phyloP scores from a whole-genome alignment of 2,329 filamentous ascomycete genomes.

The Monosporascus sp. region DNA sequence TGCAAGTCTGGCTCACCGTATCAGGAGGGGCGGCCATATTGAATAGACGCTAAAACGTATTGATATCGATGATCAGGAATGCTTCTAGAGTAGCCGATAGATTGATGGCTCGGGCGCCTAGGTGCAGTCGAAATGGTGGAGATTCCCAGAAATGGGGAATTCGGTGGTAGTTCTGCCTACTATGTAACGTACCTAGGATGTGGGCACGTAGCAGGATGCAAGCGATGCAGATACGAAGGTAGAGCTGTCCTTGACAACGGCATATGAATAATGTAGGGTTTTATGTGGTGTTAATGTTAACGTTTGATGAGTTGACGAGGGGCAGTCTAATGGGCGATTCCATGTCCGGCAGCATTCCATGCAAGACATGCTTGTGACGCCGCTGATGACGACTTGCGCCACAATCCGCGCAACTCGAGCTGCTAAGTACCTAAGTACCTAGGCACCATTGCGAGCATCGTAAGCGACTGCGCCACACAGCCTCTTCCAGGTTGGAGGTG shows the following conservation, averaged over 20 bases:
- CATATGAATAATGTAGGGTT: background rate
- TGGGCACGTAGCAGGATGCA: background rate
- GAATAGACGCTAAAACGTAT: background rate
- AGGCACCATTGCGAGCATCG: background rate
- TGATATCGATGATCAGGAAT: background rate
- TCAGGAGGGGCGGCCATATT: constrained; percentile 30
- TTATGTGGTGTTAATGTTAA: background rate
- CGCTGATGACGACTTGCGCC: background rate
- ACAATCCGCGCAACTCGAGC: background rate
- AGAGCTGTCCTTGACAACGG: background rate
- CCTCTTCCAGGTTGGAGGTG: background rate
- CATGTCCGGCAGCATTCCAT: background rate
- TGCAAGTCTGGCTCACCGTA: constrained; percentile 17
- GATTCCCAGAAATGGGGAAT: background rate
- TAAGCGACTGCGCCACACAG: background rate
- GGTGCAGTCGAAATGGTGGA: background rate
- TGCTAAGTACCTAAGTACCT: background rate
- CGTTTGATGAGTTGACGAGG: background rate
- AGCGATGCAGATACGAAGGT: background rate
- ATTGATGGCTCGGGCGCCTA: background rate
- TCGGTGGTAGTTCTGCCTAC: background rate
- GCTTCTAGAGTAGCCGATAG: background rate
- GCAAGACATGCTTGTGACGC: background rate
- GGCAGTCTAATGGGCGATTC: background rate
- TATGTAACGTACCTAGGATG: background rate